Evolutionary conservation across 2,329 filamentous ascomycete genomes (phyloP), one percentile per base, ranked within the genome.

Genomic region (Monosporascus cannonballus): DNA sequence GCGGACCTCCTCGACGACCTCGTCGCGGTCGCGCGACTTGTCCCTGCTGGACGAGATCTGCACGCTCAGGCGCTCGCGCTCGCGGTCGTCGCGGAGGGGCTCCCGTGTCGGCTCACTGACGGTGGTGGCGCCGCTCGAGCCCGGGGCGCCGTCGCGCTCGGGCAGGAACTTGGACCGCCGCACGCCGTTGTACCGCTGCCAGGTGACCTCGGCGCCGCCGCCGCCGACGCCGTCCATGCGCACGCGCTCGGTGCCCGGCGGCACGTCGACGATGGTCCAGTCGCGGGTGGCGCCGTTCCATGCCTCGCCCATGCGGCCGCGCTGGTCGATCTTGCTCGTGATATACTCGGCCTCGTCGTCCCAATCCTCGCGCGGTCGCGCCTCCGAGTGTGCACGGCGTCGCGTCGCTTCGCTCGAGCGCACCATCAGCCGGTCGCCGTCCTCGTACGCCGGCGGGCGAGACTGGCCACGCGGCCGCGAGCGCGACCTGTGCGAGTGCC

Each of bases 211-310:
- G 57, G 90, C 86, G 38, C 76, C 76, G n/a, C 78, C 87, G 47
- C 87, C 88, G 20, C 89, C 89, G 24, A 83, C 77, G 50, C 89
- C 89, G 60, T 94, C 88, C 86, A 94, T 87, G 51, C 81, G 80
- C n/a, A 94, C 86, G 41, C 86, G 82, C 71, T 89, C 86, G 0
- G 89, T 93, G 54, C 90, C 90, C 0, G 90, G 88, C 1, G 89
- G 90, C 39, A 95, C 86, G 69, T 95, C 90, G 38, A 96, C 80
- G 56, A 95, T 87, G 51, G 83, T 79, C 89, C 90, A 95, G 63
- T 84, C 87, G 58, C 82, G 84, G 37, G 87, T 90, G 18, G 83
- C 84, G 50, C 89, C 88, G 61, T 87, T 81, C 67, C 79, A 84
- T 22, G 86, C 88, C 69, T 93, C 89, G 50, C 87, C 87, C 63